Evolutionary conservation across 257 asterid genomes (phyloP), one percentile per base, ranked within the genome.

Genomic region (Nicotiana tomentosiformis): DNA sequence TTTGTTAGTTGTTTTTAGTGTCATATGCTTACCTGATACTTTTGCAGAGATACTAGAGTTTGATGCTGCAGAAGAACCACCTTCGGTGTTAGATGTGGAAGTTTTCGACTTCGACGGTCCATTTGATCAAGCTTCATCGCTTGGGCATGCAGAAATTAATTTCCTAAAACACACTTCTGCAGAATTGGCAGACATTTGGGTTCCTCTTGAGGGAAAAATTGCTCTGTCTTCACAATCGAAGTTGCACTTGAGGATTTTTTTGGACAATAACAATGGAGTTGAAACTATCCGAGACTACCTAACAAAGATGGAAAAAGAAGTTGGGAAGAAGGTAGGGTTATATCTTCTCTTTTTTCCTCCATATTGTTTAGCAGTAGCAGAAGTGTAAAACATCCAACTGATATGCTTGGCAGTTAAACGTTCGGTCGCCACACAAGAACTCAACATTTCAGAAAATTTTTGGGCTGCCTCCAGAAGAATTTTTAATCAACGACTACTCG

Each of bases 51-150:
- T 95, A 83, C 93, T 95, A 16, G 98, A 95, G 90, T 95, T 94
- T 87, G 99, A 95, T 80, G 97, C 98, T 82, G 85, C 86, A 57
- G 99, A 94, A 76, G 99, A 95, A 67, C 99, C 98, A 17, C 99
- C 98, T 68, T 91, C 99, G 7, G 92, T 94, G 80, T 83, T 95
- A 76, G 96, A 94, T 69, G 91, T 93, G 82, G 99, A 94, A 77
- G 97, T 95, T 77, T 94, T 89, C 3, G 94, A 95, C 84, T 94
- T 95, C 56, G 97, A 94, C 29, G 99, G 98, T 39, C 97, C 96
- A 0, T 93, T 94, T 37, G 97, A 92, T 81, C 93, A 94, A 86
- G 91, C 91, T 56, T 81, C 82, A 46, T 94, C 97, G 5, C 96
- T 95, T 35, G 98, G 99, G 55, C 96, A 91, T 78, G 94, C 92